phyloP scores from a whole-genome alignment of 352 stramenopile species.

The Phytophthora fragariaefolia region DNA sequence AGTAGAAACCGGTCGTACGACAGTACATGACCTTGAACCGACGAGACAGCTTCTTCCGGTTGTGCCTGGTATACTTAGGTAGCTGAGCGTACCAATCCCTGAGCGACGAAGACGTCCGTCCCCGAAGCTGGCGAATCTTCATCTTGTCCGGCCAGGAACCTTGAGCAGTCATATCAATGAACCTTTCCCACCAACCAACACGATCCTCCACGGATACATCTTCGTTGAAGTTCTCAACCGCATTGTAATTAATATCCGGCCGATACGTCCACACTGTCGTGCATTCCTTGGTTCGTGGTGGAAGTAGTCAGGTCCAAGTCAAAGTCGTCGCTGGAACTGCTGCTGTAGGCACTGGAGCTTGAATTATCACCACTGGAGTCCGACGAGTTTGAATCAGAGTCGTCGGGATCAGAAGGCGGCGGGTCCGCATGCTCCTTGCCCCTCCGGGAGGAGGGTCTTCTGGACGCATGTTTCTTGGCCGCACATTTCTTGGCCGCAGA shows the following conservation, averaged over 20 bases:
- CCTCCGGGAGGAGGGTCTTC: not conserved
- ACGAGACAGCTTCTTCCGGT: not conserved
- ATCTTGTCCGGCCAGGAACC: not conserved
- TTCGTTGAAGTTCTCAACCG: too few species aligned
- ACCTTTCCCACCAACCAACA: not conserved
- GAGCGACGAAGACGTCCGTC: not conserved
- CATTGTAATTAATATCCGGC: too few species aligned
- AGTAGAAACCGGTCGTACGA: not conserved
- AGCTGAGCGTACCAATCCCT: not conserved
- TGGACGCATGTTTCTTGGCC: not conserved
- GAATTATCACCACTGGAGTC: not conserved
- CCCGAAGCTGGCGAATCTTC: not conserved
- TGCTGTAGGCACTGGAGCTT: not conserved
- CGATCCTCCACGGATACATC: not conserved
- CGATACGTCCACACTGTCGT: not conserved
- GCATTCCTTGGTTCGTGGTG: not conserved
- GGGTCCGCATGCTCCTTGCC: not conserved
- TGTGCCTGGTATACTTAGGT: not conserved
- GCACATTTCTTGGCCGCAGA: not conserved
- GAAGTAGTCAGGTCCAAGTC: not conserved
- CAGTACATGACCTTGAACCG: not conserved
- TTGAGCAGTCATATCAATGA: not conserved
- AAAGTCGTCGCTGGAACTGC: not conserved
- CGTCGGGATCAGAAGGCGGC: not conserved
- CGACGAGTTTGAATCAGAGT: not conserved